Evolutionary conservation across 208 protist species (phyloP), one percentile per base, ranked within the genome.

Genomic region (Leishmania major): DNA sequence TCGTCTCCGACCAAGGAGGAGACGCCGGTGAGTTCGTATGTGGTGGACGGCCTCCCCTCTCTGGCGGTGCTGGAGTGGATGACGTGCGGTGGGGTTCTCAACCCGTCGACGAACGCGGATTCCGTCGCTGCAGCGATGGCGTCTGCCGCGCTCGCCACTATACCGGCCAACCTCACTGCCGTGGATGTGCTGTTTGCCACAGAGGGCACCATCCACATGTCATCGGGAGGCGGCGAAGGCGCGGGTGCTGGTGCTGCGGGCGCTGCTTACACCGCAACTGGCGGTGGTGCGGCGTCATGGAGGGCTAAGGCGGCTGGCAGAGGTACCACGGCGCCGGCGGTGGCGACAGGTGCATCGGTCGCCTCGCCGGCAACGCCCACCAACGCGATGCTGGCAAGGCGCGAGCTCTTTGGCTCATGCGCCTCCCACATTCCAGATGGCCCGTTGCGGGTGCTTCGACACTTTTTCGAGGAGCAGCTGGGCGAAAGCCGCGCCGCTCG

Each of bases 1-100:
- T 43, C 47, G 43, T n/a, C 22, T n/a, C 15, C 13, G 57, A 47
- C n/a, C 31, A 57, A 66, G 37, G 82, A 81, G 43, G 82, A 81
- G 17, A 37, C 77, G 35, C 45, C 71, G 0, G 53, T 83, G 3
- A 88, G 80, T 51, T 79, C 76, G 11, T 76, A 66, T 57, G 31
- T 71, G 51, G 82, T 87, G 37, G 89, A 93, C 77, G 87, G 87
- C 22, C 72, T 90, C 10, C 86, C 91, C 53, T 49, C 91, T 5
- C 80, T 97, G 47, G 84, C 87, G 13, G 81, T 94, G 67, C 62
- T 97, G 59, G 90, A 97, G 88, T 95, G 93, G 93, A 81, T 97
- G 55, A 94, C 91, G 64, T 87, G 86, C 86, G 80, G 82, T 45
- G 78, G 84, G 43, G 55, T 81, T 22, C 47, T 81, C 25, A 45